A percentile compares a stretch with the other conserved stretches of the same genome.
These are phyloP conservation scores for Aspergillus novofumigatus DNA, from an alignment of 2,329 filamentous ascomycete species.

Conservation along the genomic window DNA sequence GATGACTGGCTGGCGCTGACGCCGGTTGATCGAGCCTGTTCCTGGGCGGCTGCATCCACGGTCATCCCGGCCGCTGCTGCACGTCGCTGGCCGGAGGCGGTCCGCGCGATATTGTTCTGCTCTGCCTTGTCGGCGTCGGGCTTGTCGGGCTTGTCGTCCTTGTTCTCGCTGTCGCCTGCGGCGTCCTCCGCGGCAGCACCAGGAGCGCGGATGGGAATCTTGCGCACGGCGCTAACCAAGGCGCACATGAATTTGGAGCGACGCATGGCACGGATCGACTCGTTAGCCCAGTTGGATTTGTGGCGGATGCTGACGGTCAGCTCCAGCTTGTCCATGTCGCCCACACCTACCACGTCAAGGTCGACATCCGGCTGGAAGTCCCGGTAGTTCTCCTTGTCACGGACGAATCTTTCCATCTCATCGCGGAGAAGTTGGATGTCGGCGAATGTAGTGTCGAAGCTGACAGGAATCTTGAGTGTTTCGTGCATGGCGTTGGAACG, in stretches of 20 bases:
- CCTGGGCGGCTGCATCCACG: slow-evolving; percentile 4
- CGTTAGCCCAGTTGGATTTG: slow-evolving; percentile 91
- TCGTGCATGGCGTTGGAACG: slow-evolving; percentile 91
- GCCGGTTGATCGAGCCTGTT: slow-evolving; percentile 27
- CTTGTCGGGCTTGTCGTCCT: slow-evolving; percentile 64
- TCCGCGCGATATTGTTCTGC: slow-evolving; percentile 5
- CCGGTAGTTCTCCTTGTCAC: slow-evolving; percentile 75
- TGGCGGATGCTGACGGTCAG: slow-evolving; percentile 81
- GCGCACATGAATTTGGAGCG: slow-evolving; percentile 98
- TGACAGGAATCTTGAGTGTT: slow-evolving; percentile 71
- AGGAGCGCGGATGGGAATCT: slow-evolving; percentile 78
- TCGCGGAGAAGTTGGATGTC: slow-evolving; percentile 79
- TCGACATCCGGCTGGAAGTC: slow-evolving; percentile 86
- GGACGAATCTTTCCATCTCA: slow-evolving; percentile 84
- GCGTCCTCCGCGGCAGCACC: slow-evolving; percentile 56
- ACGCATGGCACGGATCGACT: slow-evolving; percentile 71
- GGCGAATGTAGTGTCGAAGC: slow-evolving; percentile 82
- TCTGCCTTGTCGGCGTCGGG: slow-evolving; percentile 46
- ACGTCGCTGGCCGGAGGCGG: slow-evolving; percentile 5
- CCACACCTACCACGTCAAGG: slow-evolving; percentile 73
- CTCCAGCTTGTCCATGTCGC: slow-evolving; percentile 81
- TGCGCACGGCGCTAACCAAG: slow-evolving; percentile 76
- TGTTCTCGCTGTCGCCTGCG: slow-evolving; percentile 61
- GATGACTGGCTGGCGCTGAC: slow-evolving; percentile 24
- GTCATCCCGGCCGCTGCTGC: slow-evolving; percentile 7